Base-by-base conservation (phyloP, 2,329 filamentous ascomycete genomes). In the Colletotrichum sp. region DNA sequence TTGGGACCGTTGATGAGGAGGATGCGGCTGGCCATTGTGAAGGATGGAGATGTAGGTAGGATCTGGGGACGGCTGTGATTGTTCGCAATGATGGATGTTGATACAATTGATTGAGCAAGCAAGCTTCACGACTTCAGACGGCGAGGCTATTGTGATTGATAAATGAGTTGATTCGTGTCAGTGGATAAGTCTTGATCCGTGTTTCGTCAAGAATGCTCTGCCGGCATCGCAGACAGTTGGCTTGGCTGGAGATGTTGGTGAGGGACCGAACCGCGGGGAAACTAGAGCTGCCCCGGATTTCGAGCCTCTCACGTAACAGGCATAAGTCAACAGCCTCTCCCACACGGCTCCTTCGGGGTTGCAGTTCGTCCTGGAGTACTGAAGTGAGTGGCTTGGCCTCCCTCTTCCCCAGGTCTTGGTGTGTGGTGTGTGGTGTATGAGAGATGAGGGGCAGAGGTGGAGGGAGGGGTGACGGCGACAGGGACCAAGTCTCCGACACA, bases 1-100 rank as follows among this genome's bases (percentile, higher is more conserved):
- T 96, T 96, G 36, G 94, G 94, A n/a, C 94, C 94, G 84, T 95
- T 95, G 87, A 96, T 92, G 78, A 95, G 88, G 79, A 95, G 92
- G 81, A 95, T 92, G 70, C 81, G 83, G 73, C 84, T 85, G 36
- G 84, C 75, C 83, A 86, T 87, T 62, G 30, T 80, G 77, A 26
- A 21, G 30, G 52, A 32, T 15, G 39, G 13, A 13, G n/a, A 30
- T 36, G 12, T 30, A 13, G 32, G 28, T 16, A 32, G 34, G 34
- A 36, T 4, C 34, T 36, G 34, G 34, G 7, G 55, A 62, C n/a
- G 5, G 44, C 3, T 74, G 18, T 9, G 36, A 12, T 44, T 30
- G 44, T 62, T 13, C 34, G 0, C 44, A 52, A 24, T 7, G 16
- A 59, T 36, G 10, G 10, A 28, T 6, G 44, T 36, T 65, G 55